Evolutionary conservation across 192 early-diverging fungal species (phyloP), one percentile per base, ranked within the genome.

Genomic region (Borealophlyctis nickersoniae): DNA sequence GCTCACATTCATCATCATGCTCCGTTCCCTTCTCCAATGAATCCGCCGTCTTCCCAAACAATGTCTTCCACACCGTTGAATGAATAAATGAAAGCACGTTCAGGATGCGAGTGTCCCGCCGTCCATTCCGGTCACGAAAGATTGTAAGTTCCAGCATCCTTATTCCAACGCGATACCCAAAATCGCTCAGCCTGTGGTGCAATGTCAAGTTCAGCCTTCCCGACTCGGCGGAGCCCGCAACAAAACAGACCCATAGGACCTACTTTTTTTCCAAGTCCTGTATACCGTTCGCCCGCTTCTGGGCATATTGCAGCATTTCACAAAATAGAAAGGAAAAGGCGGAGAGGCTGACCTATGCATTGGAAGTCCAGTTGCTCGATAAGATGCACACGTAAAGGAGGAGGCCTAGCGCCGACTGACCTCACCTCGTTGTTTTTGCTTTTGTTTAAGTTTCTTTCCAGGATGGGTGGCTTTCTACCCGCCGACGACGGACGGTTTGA

Each of bases 11-110:
- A 65, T 98, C 95, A 30, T 99, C 95, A 67, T 88, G 91, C 48
- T 98, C 95, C 2, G 94, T 97, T 58, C 90, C 89, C 62, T 93
- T 95, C 64, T 98, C 96, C 56, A 99, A 74, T 39, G 95, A 91
- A 77, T 99, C 95, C 3, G 95, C 95, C 62, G 86, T 85, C 72
- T 95, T 97, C 48, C 94, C 95, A 81, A 99, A 99, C 71, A 99
- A 74, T 0, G 82, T 72, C 61, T 95, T 94, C 97, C 97, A 99
- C 19, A 99, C 81, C 1, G 86, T 91, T 0, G 90, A 89, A 75
- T 98, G 89, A 70, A 99, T 92, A 70, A 95, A 99, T 56, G 92
- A 88, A 26, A 99, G 82, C 19, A 94, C 89, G 7, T 88, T 86
- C 27, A 99, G 81, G 28, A 99, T 85, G 3, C 91, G 81, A 4